Conservation (phyloP, 129 eudicot species). For the Artemisia annua region DNA sequence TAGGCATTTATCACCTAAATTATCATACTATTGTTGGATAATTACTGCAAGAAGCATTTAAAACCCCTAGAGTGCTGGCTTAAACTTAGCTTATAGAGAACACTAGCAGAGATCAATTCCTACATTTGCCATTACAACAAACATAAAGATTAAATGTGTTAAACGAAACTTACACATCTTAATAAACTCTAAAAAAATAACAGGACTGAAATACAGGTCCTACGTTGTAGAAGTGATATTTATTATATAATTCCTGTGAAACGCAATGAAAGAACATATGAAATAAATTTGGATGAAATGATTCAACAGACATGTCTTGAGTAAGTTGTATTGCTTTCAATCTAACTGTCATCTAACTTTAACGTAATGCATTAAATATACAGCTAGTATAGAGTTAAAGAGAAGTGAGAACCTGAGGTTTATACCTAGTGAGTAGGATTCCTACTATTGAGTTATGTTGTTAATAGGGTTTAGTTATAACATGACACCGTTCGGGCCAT, state of each 20-base stretch:
- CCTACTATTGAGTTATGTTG: no score
- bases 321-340: conserved; percentile 1
- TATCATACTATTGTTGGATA: no score
- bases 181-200: neutral
- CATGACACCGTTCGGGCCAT: no score
- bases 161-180: neutral
- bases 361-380: neutral
- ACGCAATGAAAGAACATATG: no score
- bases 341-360: neutral
- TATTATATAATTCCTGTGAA: no score
- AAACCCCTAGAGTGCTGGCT: no score
- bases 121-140: neutral
- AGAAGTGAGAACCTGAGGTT: neutral
- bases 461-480: no score
- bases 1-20: no score
- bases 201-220: neutral
- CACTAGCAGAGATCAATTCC: neutral
- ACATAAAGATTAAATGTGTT: neutral
- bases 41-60: no score
- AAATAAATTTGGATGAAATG: no score
- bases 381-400: neutral
- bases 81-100: neutral
- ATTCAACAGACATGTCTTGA: neutral
- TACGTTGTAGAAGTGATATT: neutral
- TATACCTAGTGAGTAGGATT: conserved; percentile 16